Evolutionary conservation across 164 flowering plant genomes (phyloP), one percentile per base, ranked within the genome.

Genomic region (grape (Vitis vinifera)): DNA sequence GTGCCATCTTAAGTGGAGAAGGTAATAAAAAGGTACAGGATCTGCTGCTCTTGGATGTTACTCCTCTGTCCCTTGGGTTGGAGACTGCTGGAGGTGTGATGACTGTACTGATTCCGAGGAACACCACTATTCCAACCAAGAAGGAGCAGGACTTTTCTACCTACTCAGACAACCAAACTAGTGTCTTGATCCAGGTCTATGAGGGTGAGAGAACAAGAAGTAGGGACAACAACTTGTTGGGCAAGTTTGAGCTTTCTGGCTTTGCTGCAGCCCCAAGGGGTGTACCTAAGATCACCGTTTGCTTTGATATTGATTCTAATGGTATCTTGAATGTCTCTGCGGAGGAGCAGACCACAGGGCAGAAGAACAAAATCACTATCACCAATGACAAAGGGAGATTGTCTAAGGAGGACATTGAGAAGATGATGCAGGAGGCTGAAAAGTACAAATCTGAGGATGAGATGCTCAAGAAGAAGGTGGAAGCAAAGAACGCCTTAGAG

Each of bases 261-360:
- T 76, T 82, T n/a, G 83, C 83, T 51, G 80, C 85, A 0, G 85
- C 81, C 2, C 84, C 81, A 2, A 64, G 77, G 59, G 82, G 82
- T 63, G 82, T 78, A 3, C 76, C 81, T 12, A 71, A 73, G 68
- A 71, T 77, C 51, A 76, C 31, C 3, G 84, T 82, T 14, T 79
- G 81, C 73, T 82, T 82, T 13, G 82, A 79, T 55, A 78, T 83
- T n/a, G 84, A 83, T 51, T 80, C 83, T 6, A 78, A 82, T 51
- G 85, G 85, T 48, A 83, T 83, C 61, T 53, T 83, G 59, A 83
- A 78, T 62, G 86, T 83, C 37, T 78, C 84, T 9, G 86, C 84
- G 0, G 79, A 78, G 76, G 82, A 78, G 70, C 75, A 83, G 73
- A 79, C 84, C 10, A 77, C 84, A 0, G 84, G 86, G 0, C 79